These are phyloP conservation scores for Sisymbrium irio DNA, from an alignment of 345 rosid genomes.

Conservation along the genomic window DNA sequence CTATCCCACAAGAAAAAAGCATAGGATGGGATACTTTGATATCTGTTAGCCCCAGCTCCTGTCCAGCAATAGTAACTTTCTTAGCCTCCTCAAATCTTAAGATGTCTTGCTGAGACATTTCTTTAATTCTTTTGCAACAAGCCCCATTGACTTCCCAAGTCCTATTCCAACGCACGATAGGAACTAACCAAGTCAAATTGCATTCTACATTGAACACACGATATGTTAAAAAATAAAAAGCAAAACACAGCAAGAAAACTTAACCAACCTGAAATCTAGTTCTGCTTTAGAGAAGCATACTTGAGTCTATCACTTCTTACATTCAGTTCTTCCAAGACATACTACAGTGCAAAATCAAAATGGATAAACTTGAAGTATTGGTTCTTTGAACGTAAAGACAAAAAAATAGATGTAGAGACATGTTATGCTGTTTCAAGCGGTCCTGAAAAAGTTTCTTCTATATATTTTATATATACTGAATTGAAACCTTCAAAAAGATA, in stretches of 20 bases:
- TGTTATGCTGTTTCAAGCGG: background rate
- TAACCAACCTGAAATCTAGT: constrained; percentile 88
- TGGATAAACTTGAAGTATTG: background rate
- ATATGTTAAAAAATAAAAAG: background rate
- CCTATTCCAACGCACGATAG: constrained; percentile 70
- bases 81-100: constrained; percentile 70
- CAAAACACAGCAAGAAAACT: background rate
- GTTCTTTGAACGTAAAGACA: background rate
- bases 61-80: constrained; percentile 71
- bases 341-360: constrained; percentile 49
- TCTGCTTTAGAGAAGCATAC: constrained; percentile 87
- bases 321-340: constrained; percentile 91
- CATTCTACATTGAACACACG: constrained; percentile 10
- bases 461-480: too few relatives aligned
- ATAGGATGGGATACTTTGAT: constrained; percentile 59
- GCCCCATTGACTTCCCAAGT: constrained; percentile 92
- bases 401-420: background rate
- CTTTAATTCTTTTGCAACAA: constrained; percentile 79
- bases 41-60: constrained; percentile 62
- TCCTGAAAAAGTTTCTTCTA: too few relatives aligned
- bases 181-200: constrained; percentile 26
- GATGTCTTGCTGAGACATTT: constrained; percentile 81
- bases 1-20: background rate
- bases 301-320: constrained; percentile 73
- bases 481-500: too few relatives aligned